phyloP scores from a whole-genome alignment of 352 stramenopile genomes.

The Phytophthora fragariaefolia region DNA sequence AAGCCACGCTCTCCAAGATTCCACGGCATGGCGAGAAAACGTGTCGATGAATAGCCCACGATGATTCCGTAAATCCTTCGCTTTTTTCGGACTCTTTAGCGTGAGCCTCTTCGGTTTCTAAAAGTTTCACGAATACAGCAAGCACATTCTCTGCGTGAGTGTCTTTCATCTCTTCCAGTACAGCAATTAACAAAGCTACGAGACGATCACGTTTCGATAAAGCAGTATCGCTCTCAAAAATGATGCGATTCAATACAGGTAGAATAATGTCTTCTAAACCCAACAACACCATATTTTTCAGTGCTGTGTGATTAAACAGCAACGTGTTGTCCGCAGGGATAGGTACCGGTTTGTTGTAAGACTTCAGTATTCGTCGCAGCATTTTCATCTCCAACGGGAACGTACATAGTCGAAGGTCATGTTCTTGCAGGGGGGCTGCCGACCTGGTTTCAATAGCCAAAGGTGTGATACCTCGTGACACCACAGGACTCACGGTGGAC shows the following conservation, averaged over 20 bases:
- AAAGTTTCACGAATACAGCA: slow-evolving; percentile 43
- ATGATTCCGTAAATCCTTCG: background rate
- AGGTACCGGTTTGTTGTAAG: slow-evolving; percentile 7
- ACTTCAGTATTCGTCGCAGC: slow-evolving; percentile 17
- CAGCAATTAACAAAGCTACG: slow-evolving; percentile 55
- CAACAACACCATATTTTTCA: slow-evolving; percentile 56
- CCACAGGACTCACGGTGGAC: background rate
- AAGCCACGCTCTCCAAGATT: slow-evolving; percentile 63
- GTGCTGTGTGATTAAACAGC: slow-evolving; percentile 47
- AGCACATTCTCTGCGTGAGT: slow-evolving; percentile 54
- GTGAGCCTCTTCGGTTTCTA: slow-evolving; percentile 39
- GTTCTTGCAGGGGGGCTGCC: background rate
- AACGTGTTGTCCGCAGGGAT: slow-evolving; percentile 42
- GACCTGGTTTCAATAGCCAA: slow-evolving; percentile 29
- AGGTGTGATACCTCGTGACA: slow-evolving; percentile 26
- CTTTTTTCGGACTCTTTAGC: background rate
- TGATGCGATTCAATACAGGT: slow-evolving; percentile 23
- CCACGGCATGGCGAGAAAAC: slow-evolving; percentile 64
- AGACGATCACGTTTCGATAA: slow-evolving; percentile 51
- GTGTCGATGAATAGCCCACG: slow-evolving; percentile 48
- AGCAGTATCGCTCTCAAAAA: slow-evolving; percentile 20
- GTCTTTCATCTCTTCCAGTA: slow-evolving; percentile 73
- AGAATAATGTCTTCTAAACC: slow-evolving; percentile 42
- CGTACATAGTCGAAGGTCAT: slow-evolving; percentile 26
- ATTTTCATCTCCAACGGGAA: slow-evolving; percentile 30